Evolutionary conservation across 2,329 filamentous ascomycete genomes (phyloP).

Genomic region (Penicillium sp.): DNA sequence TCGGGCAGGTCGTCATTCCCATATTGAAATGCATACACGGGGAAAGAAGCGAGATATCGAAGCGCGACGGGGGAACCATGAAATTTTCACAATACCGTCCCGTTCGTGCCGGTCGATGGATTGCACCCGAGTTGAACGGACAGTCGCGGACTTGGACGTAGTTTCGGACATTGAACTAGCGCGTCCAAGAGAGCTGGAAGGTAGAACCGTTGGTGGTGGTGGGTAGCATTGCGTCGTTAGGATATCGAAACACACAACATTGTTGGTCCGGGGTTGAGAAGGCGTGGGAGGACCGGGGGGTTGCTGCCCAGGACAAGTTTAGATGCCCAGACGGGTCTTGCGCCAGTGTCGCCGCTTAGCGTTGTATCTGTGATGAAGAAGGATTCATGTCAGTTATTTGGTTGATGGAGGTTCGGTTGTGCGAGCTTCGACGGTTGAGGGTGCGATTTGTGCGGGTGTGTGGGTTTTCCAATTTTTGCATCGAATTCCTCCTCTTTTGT

Average conservation of each 20-base stretch:
- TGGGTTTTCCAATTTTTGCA: neutral
- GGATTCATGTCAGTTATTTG: slow-evolving; percentile 9
- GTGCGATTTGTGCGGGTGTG: neutral
- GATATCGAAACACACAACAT: slow-evolving; percentile 22
- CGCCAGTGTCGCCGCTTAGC: slow-evolving; percentile 99
- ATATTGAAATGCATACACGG: neutral
- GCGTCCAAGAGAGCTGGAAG: slow-evolving; percentile 17
- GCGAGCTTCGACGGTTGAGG: slow-evolving; percentile 1
- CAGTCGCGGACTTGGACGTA: slow-evolving; percentile 23
- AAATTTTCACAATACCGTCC: neutral
- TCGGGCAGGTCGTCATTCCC: slow-evolving; percentile 2
- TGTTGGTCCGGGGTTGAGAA: slow-evolving; percentile 28
- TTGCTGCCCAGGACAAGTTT: slow-evolving; percentile 51
- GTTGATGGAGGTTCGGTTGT: neutral
- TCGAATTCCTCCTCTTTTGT: neutral
- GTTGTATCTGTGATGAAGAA: slow-evolving; percentile 76
- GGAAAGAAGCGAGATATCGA: neutral
- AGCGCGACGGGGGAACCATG: neutral
- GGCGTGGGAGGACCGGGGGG: slow-evolving; percentile 48
- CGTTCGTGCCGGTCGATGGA: neutral
- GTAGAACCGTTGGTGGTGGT: slow-evolving; percentile 9
- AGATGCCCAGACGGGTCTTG: slow-evolving; percentile 99
- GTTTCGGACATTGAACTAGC: slow-evolving; percentile 25
- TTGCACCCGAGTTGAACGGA: neutral
- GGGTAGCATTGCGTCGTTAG: slow-evolving; percentile 21